Base-by-base conservation (phyloP, 2,329 filamentous ascomycete genomes). In the Helotiales sp. region DNA sequence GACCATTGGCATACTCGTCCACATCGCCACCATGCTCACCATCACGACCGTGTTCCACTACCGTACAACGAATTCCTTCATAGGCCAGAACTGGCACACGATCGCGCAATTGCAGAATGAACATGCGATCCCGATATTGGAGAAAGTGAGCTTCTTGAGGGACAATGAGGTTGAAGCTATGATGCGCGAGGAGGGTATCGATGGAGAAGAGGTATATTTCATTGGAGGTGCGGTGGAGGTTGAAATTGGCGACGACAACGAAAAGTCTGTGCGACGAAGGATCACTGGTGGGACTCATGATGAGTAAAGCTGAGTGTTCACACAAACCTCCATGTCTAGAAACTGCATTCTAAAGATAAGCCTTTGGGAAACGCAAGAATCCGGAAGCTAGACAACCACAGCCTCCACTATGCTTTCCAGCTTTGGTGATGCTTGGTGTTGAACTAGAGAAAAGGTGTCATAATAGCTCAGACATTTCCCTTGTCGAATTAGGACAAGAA, bases 11-110 rank as follows among this genome's bases (percentile, higher is more conserved):
- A 15, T 55, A 5, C 22, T 51, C 5, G 17, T 55, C 5, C 54
- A 55, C 22, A 24, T 55, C 13, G 22, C 38, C 10, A 38, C 30
- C 9, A 25, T 55, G 13, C 19, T 50, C 3, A 38, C 34, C 10
- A 55, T 51, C 15, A 51, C 53, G 6, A 27, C 22, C 10, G 12
- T 55, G 10, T 55, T 44, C 19, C n/a, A 50, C n/a, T 49, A 17
- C 25, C 19, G 46, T 3, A 55, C 54, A 1, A 50, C 22, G 7
- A 44, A 38, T 13, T 51, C 54, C 15, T 55, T 51, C 47, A 51
- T 55, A 10, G 54, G 54, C 27, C 31, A 55, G 19, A 42, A 13
- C 12, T 55, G 54, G 54, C 54, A 55, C 34, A 51, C 46, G 4
- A 25, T 55, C 12, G 54, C 54, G 9, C 54, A 55, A n/a, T 27